phyloP scores from a whole-genome alignment of 176 grass and related monocot species.

The Hordeum marinum region DNA sequence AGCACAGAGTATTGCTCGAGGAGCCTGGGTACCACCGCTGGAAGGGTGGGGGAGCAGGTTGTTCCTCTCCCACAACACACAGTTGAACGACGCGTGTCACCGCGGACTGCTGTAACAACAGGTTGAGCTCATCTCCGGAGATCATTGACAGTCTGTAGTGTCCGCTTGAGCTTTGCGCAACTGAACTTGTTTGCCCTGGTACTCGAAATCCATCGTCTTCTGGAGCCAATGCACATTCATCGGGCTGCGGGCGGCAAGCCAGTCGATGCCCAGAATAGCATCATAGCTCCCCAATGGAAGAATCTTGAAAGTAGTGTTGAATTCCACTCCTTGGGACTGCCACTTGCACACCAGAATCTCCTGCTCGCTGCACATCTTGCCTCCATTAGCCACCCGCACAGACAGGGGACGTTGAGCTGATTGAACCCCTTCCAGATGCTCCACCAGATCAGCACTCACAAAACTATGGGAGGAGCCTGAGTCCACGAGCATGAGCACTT shows the following conservation, averaged over 20 bases:
- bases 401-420: too few species aligned
- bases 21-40: rapidly evolving
- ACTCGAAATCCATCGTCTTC: not conserved
- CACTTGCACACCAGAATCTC: not conserved
- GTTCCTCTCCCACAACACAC: not conserved
- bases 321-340: not conserved
- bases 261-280: too few species aligned
- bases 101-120: too few species aligned
- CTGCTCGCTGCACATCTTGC: not conserved
- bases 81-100: too few species aligned
- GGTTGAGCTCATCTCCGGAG: too few species aligned
- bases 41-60: too few species aligned
- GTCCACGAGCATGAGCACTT: too few species aligned
- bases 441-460: too few species aligned
- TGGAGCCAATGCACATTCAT: not conserved
- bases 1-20: not conserved
- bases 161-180: too few species aligned
- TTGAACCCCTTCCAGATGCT: too few species aligned
- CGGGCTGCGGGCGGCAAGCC: not conserved
- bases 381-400: not conserved
- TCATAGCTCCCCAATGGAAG: not conserved
- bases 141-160: too few species aligned
- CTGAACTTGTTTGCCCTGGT: not conserved
- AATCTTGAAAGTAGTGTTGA: not conserved
- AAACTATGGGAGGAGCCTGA: too few species aligned